These are phyloP conservation scores for Colletotrichum horii DNA, from an alignment of 2,329 filamentous ascomycete species.

Conservation along the genomic window DNA sequence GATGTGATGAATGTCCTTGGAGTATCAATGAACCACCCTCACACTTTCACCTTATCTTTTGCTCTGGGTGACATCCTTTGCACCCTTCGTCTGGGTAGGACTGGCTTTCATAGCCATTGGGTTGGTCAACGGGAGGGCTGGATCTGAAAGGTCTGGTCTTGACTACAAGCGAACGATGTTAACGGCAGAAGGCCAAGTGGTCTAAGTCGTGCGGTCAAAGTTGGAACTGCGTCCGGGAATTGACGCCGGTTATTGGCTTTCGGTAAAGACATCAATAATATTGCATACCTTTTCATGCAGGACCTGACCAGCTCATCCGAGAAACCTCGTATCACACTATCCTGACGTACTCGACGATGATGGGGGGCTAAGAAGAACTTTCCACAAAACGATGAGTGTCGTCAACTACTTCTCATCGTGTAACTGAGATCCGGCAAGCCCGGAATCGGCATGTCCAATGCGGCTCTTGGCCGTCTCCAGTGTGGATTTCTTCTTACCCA, in stretches of 20 bases:
- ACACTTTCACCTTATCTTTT: not conserved
- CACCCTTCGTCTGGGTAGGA: not conserved
- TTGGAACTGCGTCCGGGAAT: not conserved
- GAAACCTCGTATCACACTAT: not conserved
- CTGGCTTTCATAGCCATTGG: not conserved
- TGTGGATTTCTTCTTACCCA: not conserved
- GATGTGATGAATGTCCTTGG: not conserved
- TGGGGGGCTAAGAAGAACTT: not conserved
- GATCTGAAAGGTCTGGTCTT: not conserved
- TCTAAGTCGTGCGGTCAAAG: not conserved
- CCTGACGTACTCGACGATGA: not conserved
- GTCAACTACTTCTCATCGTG: not conserved
- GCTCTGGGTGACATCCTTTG: not conserved
- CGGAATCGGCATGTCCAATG: not conserved
- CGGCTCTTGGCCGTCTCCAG: not conserved
- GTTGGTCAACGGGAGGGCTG: not conserved
- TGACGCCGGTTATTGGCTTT: not conserved
- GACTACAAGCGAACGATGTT: not conserved
- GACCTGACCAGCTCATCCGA: not conserved
- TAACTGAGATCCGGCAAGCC: not conserved
- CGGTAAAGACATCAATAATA: not conserved
- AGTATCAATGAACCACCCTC: slow-evolving; percentile 3
- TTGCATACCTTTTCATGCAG: not conserved
- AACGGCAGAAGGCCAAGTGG: not conserved
- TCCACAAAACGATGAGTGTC: not conserved